A percentile compares a stretch with the other conserved stretches of the same genome.
Conservation (phyloP, 192 early-diverging fungal genomes). For the Kappamyces sp. region DNA sequence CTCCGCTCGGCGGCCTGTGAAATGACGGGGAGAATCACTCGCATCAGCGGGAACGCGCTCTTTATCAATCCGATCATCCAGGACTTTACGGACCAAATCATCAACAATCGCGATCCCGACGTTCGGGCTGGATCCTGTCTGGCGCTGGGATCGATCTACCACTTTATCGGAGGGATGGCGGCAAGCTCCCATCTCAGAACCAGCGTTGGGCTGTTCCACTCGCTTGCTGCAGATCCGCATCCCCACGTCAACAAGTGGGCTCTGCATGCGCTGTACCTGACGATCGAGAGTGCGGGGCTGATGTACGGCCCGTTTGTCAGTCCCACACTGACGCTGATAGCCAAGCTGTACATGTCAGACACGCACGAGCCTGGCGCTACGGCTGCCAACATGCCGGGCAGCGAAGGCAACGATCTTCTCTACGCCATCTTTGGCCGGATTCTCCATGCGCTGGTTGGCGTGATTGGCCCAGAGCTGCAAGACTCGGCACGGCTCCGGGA, state of each 20-base stretch:
- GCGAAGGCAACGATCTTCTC: constrained; percentile 57
- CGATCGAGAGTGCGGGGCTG: constrained; percentile 78
- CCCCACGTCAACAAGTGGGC: constrained; percentile 94
- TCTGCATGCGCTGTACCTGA: constrained; percentile 73
- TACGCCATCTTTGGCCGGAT: constrained; percentile 71
- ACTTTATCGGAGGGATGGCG: constrained; percentile 84
- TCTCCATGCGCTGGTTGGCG: constrained; percentile 82
- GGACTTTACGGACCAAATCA: constrained; percentile 75
- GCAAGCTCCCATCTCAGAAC: constrained; percentile 76
- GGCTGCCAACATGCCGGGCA: constrained; percentile 32
- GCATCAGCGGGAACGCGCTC: constrained; percentile 52
- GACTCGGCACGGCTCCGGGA: constrained; percentile 65
- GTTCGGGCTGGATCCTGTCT: constrained; percentile 86
- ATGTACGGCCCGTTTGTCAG: constrained; percentile 90
- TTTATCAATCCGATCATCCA: constrained; percentile 71
- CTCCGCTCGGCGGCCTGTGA: constrained; percentile 75
- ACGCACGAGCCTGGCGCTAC: constrained; percentile 62
- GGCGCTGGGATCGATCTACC: constrained; percentile 83
- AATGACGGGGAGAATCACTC: constrained; percentile 72
- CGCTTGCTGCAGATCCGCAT: constrained; percentile 86
- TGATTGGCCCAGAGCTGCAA: constrained; percentile 87
- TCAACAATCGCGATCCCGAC: constrained; percentile 89
- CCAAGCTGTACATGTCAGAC: constrained; percentile 85
- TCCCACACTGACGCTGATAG: constrained; percentile 76
- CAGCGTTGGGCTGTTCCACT: constrained; percentile 82